These are phyloP conservation scores for Puccinellia tenuiflora DNA, from an alignment of 176 grass and related monocot genomes.

Conservation along the genomic window DNA sequence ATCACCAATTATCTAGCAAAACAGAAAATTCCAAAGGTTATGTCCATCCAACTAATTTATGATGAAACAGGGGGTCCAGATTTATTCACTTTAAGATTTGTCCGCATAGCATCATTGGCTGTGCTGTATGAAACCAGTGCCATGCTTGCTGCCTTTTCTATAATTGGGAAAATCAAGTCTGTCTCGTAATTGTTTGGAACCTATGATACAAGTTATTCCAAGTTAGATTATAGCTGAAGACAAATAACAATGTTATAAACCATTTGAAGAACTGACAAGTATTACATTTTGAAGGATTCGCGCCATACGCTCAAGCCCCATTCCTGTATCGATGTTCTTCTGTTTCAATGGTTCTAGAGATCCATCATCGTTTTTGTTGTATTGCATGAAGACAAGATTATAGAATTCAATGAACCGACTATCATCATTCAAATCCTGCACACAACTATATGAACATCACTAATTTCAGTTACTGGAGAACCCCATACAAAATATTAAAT, in stretches of 20 bases:
- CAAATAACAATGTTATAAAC: background rate
- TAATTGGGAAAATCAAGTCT: constrained; percentile 92
- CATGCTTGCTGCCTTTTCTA: constrained; percentile 78
- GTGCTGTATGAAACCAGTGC: constrained; percentile 53
- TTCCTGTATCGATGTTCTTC: constrained; percentile 96
- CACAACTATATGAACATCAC: constrained; percentile 73
- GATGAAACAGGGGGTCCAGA: background rate
- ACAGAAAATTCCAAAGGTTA: constrained; percentile 14
- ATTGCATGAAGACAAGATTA: constrained; percentile 99
- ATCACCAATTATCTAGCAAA: constrained; percentile 88
- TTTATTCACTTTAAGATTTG: constrained; percentile 75
- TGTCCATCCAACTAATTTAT: background rate
- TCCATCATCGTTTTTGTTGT: constrained; percentile 95
- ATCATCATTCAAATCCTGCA: constrained; percentile 94
- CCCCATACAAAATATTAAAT: constrained; percentile 1
- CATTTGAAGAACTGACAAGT: background rate
- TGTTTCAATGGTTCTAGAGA: constrained; percentile 82
- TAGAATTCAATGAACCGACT: constrained; percentile 97
- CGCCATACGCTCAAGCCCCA: constrained; percentile 98
- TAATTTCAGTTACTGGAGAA: constrained; percentile 41
- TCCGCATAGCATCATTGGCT: constrained; percentile 58
- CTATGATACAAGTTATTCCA: constrained; percentile 29
- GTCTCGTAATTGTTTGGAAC: constrained; percentile 99
- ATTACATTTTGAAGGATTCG: constrained; percentile 91
- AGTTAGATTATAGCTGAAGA: constrained; percentile 20